Percentiles rank a stretch among this genome's conserved stretches.
Conservation (phyloP, 164 flowering plant species). For the Piper betle region DNA sequence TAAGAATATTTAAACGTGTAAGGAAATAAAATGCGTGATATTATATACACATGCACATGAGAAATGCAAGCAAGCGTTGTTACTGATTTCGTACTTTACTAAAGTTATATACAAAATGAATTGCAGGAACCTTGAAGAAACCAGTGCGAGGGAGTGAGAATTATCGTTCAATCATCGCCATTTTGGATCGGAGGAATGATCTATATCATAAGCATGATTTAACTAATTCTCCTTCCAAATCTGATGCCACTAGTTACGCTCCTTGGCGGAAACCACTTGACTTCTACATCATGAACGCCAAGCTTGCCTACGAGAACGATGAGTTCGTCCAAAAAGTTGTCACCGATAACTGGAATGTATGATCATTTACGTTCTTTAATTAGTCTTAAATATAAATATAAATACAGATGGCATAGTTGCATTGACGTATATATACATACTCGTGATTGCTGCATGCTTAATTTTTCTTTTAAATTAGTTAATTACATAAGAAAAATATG, state of each 20-base stretch:
- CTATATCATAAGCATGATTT: no score
- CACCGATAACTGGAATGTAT: conserved; percentile 33
- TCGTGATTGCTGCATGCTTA: no score
- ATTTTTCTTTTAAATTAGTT: no score
- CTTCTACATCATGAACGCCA: conserved; percentile 34
- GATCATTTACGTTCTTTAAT: background rate
- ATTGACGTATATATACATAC: no score
- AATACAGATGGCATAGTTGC: no score
- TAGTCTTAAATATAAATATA: no score
- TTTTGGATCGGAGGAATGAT: conserved; percentile 11
- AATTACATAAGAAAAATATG: no score
- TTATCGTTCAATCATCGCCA: conserved; percentile 7
- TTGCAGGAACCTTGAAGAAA: conserved; percentile 8
- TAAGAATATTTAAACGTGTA: no score
- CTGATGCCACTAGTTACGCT: background rate
- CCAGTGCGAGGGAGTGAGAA: conserved; percentile 6
- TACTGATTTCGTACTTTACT: background rate
- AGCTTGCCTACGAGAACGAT: conserved; percentile 33
- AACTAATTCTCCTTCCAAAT: no score
- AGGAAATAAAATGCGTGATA: no score
- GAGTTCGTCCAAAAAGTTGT: conserved; percentile 15
- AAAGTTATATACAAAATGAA: background rate
- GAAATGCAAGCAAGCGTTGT: no score
- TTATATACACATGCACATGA: no score
- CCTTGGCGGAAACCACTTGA: conserved; percentile 4